Evolutionary conservation across 164 flowering plant genomes (phyloP).

Genomic region (Taxillus chinensis): DNA sequence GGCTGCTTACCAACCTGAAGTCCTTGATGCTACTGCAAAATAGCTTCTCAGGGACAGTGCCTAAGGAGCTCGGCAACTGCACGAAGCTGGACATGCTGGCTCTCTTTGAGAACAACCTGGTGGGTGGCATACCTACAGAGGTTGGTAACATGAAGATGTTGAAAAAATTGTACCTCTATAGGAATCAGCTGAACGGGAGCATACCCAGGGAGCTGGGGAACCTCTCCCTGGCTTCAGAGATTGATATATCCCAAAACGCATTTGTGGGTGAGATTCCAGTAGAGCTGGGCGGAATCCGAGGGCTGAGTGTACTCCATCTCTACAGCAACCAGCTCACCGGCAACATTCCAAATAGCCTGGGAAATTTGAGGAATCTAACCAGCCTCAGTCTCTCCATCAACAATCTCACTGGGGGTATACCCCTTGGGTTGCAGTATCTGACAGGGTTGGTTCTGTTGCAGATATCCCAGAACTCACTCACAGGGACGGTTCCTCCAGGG

Average conservation of each 20-base stretch:
- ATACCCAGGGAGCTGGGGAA: slow-evolving; percentile 1
- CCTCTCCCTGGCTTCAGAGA: background rate
- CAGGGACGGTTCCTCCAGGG: background rate
- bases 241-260: background rate
- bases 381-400: background rate
- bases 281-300: background rate
- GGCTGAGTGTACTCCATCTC: background rate
- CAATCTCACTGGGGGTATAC: background rate
- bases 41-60: background rate
- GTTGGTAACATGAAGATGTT: background rate
- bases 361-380: background rate
- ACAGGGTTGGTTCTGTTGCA: background rate
- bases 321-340: background rate
- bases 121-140: background rate
- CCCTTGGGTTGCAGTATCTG: background rate
- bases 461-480: background rate
- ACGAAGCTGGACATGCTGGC: background rate
- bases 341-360: background rate
- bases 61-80: slow-evolving; percentile 4
- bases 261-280: background rate
- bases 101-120: background rate
- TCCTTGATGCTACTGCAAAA: background rate
- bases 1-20: background rate
- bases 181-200: background rate
- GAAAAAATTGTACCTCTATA: background rate